Percentiles rank a stretch among this genome's conserved stretches.
These are phyloP conservation scores for Solanum sejunctum DNA, from an alignment of 257 asterid species.

Conservation along the genomic window DNA sequence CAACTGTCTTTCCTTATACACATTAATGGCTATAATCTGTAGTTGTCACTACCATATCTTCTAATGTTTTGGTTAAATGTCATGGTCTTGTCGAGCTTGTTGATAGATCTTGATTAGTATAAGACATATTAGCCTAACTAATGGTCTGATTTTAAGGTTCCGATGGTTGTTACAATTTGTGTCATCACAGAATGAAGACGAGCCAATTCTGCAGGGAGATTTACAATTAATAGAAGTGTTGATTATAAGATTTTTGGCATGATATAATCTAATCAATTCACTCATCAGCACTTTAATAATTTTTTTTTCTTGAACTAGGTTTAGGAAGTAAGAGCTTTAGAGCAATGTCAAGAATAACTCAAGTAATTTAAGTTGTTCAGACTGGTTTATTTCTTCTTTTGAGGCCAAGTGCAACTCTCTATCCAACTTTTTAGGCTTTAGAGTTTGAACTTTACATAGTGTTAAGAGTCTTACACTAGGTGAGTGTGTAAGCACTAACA, in stretches of 20 bases:
- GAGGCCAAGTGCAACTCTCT: neutral
- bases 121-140: neutral
- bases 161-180: neutral
- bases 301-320: neutral
- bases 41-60: neutral
- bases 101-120: neutral
- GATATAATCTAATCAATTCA: neutral
- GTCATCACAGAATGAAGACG: neutral
- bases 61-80: neutral
- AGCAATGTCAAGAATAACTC: neutral
- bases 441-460: neutral
- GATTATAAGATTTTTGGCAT: neutral
- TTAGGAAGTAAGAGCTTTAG: neutral
- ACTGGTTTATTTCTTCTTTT: neutral
- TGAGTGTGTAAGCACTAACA: neutral
- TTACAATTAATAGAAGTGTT: neutral
- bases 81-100: neutral
- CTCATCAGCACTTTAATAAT: neutral
- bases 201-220: neutral
- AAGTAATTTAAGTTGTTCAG: neutral
- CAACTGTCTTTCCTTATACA: neutral
- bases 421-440: neutral
- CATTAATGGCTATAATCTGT: neutral
- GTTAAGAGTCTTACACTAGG: neutral
- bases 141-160: neutral